Percentiles rank a stretch among this genome's conserved stretches.
phyloP scores from a whole-genome alignment of 2,329 filamentous ascomycete species.

The Pestalotiopsis sp. region DNA sequence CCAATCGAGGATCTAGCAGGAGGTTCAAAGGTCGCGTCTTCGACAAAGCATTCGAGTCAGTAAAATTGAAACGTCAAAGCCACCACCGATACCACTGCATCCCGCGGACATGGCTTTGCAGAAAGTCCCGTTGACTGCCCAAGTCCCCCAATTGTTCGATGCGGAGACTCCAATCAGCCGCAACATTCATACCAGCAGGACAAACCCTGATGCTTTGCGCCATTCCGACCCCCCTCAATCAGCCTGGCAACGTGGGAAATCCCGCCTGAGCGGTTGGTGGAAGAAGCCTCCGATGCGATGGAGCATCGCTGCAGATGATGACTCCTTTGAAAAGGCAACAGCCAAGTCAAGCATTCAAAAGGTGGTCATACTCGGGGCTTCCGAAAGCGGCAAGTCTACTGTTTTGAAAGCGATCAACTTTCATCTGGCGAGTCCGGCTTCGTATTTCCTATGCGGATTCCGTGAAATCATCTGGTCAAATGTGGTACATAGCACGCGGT shows the following conservation, averaged over 20 bases:
- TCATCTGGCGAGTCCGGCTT: background rate
- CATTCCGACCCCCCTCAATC: background rate
- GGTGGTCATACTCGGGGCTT: background rate
- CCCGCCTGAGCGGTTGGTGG: background rate
- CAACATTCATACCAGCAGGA: background rate
- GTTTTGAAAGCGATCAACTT: background rate
- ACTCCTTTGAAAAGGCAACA: too few species aligned
- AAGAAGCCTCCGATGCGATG: background rate
- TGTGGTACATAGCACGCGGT: background rate
- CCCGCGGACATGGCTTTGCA: too few species aligned
- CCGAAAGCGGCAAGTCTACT: background rate
- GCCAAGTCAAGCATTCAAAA: too few species aligned
- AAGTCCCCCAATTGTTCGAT: background rate
- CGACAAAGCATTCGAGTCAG: background rate
- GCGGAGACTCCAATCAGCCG: too few species aligned
- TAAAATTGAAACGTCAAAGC: background rate
- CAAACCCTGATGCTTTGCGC: background rate
- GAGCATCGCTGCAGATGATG: too few species aligned
- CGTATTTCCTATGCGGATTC: background rate
- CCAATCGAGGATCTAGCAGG: background rate
- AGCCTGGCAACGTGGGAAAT: background rate
- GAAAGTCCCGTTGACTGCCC: too few species aligned
- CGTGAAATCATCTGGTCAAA: background rate
- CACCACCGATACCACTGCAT: too few species aligned
- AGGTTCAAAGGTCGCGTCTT: background rate